A percentile compares a stretch with the other conserved stretches of the same genome.
phyloP scores from a whole-genome alignment of 441 rosid species.

The Arabidopsis lyrata region DNA sequence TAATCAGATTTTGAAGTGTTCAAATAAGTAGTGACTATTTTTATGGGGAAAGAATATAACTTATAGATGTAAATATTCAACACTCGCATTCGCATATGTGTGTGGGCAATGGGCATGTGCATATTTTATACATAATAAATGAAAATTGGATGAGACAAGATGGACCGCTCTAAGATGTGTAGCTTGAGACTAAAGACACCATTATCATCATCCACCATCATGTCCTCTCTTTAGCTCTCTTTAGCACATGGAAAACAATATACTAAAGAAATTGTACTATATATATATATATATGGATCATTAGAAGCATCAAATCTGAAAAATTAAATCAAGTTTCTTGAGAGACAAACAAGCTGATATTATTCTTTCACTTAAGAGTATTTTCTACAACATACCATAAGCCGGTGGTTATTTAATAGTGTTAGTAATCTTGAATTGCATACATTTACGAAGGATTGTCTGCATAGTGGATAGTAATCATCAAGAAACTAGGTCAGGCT shows the following conservation, averaged over 20 bases:
- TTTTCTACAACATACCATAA: constrained; percentile 6
- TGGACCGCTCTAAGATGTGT: constrained; percentile 44
- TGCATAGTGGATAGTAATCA: not conserved
- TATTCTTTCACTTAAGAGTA: constrained; percentile 12
- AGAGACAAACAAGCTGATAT: constrained; percentile 38
- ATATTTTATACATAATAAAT: constrained; percentile 27
- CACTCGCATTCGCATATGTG: not conserved
- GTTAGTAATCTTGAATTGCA: constrained; percentile 14
- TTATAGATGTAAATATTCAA: not conserved
- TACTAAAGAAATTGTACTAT: not conserved
- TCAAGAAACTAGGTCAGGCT: not conserved
- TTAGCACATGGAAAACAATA: constrained; percentile 31
- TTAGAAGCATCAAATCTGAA: constrained; percentile 6
- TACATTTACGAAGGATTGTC: constrained; percentile 17
- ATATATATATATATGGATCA: not conserved
- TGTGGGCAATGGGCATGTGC: constrained; percentile 43
- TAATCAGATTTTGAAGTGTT: not conserved
- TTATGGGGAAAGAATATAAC: not conserved
- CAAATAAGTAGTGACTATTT: not conserved
- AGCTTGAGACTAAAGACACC: constrained; percentile 43
- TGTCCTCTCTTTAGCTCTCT: constrained; percentile 35
- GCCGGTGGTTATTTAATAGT: constrained; percentile 10
- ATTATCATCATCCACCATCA: constrained; percentile 28
- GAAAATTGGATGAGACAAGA: constrained; percentile 35
- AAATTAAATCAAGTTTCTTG: constrained; percentile 26